Conservation (phyloP, 2,329 filamentous ascomycete genomes). For the Fusarium austroafricanum region DNA sequence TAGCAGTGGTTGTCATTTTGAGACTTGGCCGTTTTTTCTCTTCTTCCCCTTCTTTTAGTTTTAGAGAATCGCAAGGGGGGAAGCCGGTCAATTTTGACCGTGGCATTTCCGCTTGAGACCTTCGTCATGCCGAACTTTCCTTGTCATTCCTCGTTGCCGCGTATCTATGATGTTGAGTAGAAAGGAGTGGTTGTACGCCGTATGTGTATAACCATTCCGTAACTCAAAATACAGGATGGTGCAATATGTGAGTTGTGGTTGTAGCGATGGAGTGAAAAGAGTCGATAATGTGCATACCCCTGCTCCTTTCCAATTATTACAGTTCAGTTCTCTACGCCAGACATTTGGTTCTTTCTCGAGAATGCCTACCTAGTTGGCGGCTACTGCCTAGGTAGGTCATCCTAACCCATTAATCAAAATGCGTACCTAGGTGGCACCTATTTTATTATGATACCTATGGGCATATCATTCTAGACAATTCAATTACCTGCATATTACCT, state of each 20-base stretch:
- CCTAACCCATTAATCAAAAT: no score
- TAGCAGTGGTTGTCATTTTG: constrained; percentile 16
- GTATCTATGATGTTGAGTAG: not conserved
- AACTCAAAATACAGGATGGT: not conserved
- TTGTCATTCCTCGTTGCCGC: constrained; percentile 24
- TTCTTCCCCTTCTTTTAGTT: not conserved
- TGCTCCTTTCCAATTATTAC: constrained; percentile 9
- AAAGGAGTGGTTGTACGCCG: constrained; percentile 27
- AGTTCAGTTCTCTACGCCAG: constrained; percentile 13
- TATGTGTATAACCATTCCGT: constrained; percentile 1
- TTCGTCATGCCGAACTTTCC: constrained; percentile 42
- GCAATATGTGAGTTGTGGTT: not conserved
- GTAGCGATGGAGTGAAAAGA: not conserved
- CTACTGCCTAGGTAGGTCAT: not conserved
- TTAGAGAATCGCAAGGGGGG: not conserved
- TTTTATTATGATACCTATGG: no score
- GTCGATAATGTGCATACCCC: not conserved
- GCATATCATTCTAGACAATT: not conserved
- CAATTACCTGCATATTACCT: no score
- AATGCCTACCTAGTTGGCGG: not conserved
- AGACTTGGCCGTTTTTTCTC: constrained; percentile 4
- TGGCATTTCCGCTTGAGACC: constrained; percentile 27
- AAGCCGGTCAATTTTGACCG: constrained; percentile 17
- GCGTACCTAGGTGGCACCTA: no score
- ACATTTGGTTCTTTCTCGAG: not conserved